Base-by-base conservation (phyloP, 495 filamentous ascomycete genomes). In the Penicillium antarcticum region DNA sequence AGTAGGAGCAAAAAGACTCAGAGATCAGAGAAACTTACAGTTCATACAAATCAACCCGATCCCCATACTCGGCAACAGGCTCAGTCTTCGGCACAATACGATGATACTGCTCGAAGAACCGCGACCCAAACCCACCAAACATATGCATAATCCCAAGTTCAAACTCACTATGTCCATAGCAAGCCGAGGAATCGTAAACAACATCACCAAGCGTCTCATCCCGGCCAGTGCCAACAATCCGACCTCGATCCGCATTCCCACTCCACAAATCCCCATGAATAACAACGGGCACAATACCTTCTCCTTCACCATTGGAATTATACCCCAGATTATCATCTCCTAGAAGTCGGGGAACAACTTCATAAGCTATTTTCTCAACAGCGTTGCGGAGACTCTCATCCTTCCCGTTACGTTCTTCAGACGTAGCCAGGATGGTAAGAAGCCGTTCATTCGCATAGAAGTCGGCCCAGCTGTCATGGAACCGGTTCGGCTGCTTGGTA, bases 131-230 rank as follows among this genome's bases (percentile, higher is more conserved):
- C 4, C 92, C 92, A 0, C 92, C 92, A 80, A 96, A 96, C 89
- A 97, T 92, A 50, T 79, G 79, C 92, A 96, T 96, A 43, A 96
- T 96, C 1, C 92, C 92, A 42, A 92, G 63, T 63, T 96, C 92
- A 72, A 84, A 96, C 75, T 96, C 92, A 13, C 74, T 84, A 66
- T 95, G 89, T n/a, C 83, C 88, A 69, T 92, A 96, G 47, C 83
- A 85, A 34, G 81, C 76, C 13, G 83, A 83, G 17, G 91, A 84
- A 69, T 96, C 92, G 71, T 86, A 96, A 4, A 95, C 81, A 10
- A 96, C 84, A 55, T 92, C 91, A 49, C 91, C 87, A 0, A 72
- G 71, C 5, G 75, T 80, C n/a, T 74, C 71, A 18, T 65, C 62
- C 0, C 52, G 36, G 8, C 62, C 70, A 39, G 54, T 61, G 0